These are phyloP conservation scores for Entomortierella parvispora DNA, from an alignment of 192 early-diverging fungal genomes.

Conservation along the genomic window DNA sequence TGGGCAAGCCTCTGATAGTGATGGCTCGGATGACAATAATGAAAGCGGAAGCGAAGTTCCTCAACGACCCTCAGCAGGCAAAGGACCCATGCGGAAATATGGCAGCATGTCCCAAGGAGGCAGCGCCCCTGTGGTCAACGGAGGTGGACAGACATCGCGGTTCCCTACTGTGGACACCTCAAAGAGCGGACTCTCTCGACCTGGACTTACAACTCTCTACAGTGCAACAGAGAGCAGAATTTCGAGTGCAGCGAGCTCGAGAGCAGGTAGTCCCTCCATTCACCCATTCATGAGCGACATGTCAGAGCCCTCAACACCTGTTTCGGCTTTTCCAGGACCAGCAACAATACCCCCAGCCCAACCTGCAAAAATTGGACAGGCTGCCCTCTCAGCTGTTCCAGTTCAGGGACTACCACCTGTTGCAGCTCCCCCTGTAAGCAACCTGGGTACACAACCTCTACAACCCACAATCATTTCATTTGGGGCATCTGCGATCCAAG, in stretches of 20 bases:
- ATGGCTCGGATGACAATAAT: constrained; percentile 21
- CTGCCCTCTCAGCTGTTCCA: constrained; percentile 18
- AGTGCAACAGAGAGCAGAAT: constrained; percentile 19
- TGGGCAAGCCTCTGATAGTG: constrained; percentile 26
- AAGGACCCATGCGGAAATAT: constrained; percentile 45
- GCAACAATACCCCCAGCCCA: neutral
- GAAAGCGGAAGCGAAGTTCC: constrained; percentile 17
- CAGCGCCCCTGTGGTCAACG: neutral
- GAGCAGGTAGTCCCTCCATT: constrained; percentile 32
- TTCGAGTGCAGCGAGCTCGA: constrained; percentile 34
- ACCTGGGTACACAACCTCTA: neutral
- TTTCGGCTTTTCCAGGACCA: constrained; percentile 9
- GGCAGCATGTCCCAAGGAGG: constrained; percentile 33
- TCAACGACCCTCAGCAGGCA: constrained; percentile 33
- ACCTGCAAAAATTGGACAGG: neutral
- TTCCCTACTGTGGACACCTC: constrained; percentile 4
- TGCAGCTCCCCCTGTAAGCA: neutral
- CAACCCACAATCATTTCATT: constrained; percentile 51
- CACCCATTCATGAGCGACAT: constrained; percentile 43
- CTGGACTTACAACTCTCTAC: neutral
- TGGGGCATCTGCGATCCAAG: constrained; percentile 36
- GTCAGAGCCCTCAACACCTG: constrained; percentile 26
- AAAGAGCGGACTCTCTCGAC: neutral
- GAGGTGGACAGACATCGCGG: neutral
- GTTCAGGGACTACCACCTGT: neutral